These are phyloP conservation scores for Dactylellina sp. DNA, from an alignment of 2,329 filamentous ascomycete species.

Conservation along the genomic window DNA sequence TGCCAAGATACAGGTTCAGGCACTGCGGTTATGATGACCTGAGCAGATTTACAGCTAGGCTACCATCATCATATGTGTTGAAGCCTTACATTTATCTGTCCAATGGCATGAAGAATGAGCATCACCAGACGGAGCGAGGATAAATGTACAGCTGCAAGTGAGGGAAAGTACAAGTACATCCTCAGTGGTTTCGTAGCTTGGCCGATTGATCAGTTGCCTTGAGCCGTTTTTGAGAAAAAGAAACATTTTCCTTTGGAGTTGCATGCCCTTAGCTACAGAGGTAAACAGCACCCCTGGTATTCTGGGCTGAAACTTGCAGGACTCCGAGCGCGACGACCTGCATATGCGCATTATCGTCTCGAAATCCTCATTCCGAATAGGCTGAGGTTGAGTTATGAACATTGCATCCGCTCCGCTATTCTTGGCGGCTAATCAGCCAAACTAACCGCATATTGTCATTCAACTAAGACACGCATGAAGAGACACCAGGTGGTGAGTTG, in stretches of 20 bases:
- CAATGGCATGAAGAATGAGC: no score
- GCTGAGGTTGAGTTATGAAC: not conserved
- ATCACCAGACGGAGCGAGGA: no score
- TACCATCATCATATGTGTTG: no score
- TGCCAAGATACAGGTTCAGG: no score
- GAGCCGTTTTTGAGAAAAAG: not conserved
- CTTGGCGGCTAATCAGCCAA: constrained; percentile 58
- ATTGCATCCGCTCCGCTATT: not conserved
- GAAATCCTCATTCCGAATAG: not conserved
- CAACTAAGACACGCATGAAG: no score
- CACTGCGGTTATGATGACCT: no score
- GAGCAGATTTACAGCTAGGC: no score
- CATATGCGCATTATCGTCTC: constrained; percentile 1
- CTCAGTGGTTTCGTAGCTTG: not conserved
- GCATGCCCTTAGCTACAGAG: not conserved
- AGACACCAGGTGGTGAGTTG: no score
- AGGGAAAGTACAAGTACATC: not conserved
- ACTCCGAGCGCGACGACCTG: not conserved
- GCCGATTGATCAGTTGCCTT: not conserved
- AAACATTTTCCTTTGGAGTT: not conserved
- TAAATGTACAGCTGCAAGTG: no score
- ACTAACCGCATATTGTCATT: no score
- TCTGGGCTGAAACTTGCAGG: constrained; percentile 2
- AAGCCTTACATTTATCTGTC: no score
- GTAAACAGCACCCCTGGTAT: no score